phyloP scores from a whole-genome alignment of 305 asterid genomes.

The Caryopteris hybrid region DNA sequence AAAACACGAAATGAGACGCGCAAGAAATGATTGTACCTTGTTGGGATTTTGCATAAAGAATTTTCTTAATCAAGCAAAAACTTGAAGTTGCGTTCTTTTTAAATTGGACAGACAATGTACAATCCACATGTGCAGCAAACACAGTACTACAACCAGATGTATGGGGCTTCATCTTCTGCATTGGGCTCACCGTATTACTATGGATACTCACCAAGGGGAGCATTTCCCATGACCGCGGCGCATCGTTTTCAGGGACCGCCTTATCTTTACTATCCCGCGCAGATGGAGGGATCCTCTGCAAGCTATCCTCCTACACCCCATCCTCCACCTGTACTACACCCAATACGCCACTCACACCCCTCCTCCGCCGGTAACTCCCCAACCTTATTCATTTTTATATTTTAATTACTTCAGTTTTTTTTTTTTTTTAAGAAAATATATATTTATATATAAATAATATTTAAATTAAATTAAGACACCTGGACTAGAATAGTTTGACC shows the following conservation, averaged over 20 bases:
- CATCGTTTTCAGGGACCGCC: conserved; percentile 68
- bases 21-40: not conserved
- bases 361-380: conserved; percentile 15
- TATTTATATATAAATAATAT: too few species aligned
- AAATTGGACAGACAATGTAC: conserved; percentile 54
- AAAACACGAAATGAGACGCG: not conserved
- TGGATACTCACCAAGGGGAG: conserved; percentile 69
- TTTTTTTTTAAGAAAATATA: too few species aligned
- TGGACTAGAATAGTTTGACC: conserved; percentile 27
- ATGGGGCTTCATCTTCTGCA: conserved; percentile 57
- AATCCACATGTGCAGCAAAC: conserved; percentile 68
- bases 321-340: conserved; percentile 40
- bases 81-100: not conserved
- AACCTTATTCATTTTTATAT: not conserved
- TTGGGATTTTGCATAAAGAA: not conserved
- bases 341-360: conserved; percentile 32
- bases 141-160: conserved; percentile 63
- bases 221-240: conserved; percentile 48
- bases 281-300: conserved; percentile 45
- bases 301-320: conserved; percentile 53
- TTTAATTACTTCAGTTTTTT: not conserved
- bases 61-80: not conserved
- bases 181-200: conserved; percentile 66
- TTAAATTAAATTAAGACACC: not conserved
- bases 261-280: conserved; percentile 75